Percentiles rank a stretch among this genome's conserved stretches.
These are phyloP conservation scores for Blepharisma undulans DNA, from an alignment of 169 alveolate species.

Conservation along the genomic window DNA sequence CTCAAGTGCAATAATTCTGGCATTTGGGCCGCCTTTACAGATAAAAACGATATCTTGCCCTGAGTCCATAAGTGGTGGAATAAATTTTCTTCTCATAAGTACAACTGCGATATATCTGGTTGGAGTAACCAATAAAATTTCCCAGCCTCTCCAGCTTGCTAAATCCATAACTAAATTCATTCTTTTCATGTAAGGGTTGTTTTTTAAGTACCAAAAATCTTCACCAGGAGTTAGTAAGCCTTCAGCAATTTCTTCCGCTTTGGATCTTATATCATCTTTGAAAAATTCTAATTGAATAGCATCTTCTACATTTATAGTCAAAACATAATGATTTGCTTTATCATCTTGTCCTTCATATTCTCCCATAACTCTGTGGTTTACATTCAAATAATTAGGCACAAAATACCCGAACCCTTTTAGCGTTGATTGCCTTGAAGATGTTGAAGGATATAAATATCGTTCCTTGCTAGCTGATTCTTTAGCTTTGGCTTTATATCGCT, in stretches of 20 bases:
- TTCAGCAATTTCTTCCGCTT: conserved; percentile 28
- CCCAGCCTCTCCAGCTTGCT: conserved; percentile 66
- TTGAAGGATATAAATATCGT: conserved; percentile 16
- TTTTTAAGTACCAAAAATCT: conserved; percentile 16
- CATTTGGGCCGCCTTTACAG: conserved; percentile 35
- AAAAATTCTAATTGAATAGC: conserved; percentile 41
- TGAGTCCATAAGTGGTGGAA: conserved; percentile 68
- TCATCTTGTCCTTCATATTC: conserved; percentile 42
- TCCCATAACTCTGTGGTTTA: conserved; percentile 41
- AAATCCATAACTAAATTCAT: conserved; percentile 51
- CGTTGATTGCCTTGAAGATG: neutral
- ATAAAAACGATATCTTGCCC: conserved; percentile 52
- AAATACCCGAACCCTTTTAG: conserved; percentile 49
- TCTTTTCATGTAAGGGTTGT: conserved; percentile 55
- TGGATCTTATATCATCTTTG: conserved; percentile 14
- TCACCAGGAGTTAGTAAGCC: neutral
- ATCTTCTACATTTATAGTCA: conserved; percentile 39
- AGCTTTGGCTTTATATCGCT: conserved; percentile 5
- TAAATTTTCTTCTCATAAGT: conserved; percentile 59
- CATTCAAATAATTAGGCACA: conserved; percentile 41
- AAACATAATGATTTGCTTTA: conserved; percentile 9
- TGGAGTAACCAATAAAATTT: conserved; percentile 44
- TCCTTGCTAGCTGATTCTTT: conserved; percentile 35
- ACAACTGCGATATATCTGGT: conserved; percentile 41
- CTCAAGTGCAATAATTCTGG: neutral